A percentile compares a stretch with the other conserved stretches of the same genome.
phyloP scores from a whole-genome alignment of 352 stramenopile genomes.

The Phytophthora pluvialis region DNA sequence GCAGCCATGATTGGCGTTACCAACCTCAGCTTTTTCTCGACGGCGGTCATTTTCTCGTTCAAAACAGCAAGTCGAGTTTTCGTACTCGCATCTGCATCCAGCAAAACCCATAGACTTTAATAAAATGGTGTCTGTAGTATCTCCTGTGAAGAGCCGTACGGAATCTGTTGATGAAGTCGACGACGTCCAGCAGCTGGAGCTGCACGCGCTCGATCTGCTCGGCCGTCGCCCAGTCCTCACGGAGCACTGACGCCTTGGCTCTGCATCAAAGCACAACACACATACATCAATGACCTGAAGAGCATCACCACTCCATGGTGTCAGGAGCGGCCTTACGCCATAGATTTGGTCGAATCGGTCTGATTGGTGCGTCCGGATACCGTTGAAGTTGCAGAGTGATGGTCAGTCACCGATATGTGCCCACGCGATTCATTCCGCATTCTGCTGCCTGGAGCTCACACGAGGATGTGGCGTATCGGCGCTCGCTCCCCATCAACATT shows the following conservation, averaged over 20 bases:
- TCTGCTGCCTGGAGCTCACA: constrained; percentile 8
- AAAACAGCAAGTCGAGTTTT: constrained; percentile 49
- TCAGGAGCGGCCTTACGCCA: constrained; percentile 23
- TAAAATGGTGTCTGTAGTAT: not conserved
- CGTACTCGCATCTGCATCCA: constrained; percentile 47
- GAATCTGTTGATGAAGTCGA: constrained; percentile 72
- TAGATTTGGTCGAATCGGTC: not conserved
- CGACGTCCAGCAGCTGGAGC: constrained; percentile 58
- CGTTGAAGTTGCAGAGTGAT: constrained; percentile 32
- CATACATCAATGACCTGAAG: not conserved
- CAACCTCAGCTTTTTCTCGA: constrained; percentile 57
- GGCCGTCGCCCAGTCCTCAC: constrained; percentile 59
- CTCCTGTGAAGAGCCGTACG: constrained; percentile 32
- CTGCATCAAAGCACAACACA: constrained; percentile 8
- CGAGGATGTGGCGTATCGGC: constrained; percentile 11
- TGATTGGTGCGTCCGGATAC: constrained; percentile 19
- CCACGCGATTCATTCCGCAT: constrained; percentile 23
- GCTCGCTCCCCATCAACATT: not conserved
- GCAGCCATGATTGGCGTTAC: not conserved
- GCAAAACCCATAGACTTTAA: not conserved
- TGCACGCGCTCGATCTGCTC: constrained; percentile 57
- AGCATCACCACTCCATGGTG: not conserved
- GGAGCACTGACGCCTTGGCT: constrained; percentile 40
- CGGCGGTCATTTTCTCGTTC: constrained; percentile 46
- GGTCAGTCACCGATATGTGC: not conserved